Conservation (phyloP, 805 yeast species). For the Saccharomycopsis schoenii region DNA sequence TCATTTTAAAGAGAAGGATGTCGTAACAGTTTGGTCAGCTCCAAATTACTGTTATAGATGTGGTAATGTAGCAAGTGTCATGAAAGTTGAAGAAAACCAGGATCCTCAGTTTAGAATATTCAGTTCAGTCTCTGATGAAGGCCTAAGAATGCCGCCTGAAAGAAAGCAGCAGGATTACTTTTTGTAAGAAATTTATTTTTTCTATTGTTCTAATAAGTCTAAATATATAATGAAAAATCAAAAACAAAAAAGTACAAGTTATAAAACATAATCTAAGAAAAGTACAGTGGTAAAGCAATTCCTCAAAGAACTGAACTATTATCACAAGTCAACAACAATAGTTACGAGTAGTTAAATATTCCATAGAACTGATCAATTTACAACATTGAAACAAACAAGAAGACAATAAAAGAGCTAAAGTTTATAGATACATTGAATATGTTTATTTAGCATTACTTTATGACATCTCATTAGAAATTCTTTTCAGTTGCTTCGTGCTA, state of each 20-base stretch:
- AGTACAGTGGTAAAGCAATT: neutral
- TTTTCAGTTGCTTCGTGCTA: too few species aligned
- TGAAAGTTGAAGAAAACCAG: constrained; percentile 84
- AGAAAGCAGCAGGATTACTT: constrained; percentile 28
- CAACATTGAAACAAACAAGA: too few species aligned
- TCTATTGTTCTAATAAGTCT: neutral
- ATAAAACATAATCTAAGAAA: neutral
- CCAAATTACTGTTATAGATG: constrained; percentile 96
- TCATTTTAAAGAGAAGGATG: constrained; percentile 92
- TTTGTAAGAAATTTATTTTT: constrained; percentile 7
- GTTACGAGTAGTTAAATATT: too few species aligned
- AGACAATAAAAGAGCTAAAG: too few species aligned
- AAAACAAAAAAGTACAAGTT: neutral
- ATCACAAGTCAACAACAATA: too few species aligned
- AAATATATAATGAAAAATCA: neutral
- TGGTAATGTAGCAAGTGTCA: constrained; percentile 96
- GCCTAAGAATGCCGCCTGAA: constrained; percentile 26
- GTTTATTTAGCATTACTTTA: too few species aligned
- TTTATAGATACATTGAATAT: too few species aligned
- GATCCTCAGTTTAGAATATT: constrained; percentile 89
- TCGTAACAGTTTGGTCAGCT: constrained; percentile 97
- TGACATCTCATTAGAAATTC: too few species aligned
- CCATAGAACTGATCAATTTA: too few species aligned
- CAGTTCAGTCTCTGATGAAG: constrained; percentile 88
- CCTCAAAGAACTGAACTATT: too few species aligned